Base-by-base conservation (phyloP, 495 filamentous ascomycete species). In the Sporormia fimetaria region DNA sequence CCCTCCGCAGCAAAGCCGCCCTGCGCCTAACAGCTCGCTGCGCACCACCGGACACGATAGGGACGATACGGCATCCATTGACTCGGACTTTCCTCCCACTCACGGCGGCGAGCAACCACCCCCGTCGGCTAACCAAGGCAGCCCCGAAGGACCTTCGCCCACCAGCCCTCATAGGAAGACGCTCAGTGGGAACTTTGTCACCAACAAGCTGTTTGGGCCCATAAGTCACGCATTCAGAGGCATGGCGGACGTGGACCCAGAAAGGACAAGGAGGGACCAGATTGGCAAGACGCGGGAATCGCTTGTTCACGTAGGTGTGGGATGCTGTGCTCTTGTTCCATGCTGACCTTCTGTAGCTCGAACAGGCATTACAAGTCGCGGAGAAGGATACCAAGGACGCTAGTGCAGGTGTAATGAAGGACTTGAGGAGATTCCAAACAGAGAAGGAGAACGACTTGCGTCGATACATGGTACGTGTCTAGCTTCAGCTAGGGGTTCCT, bases 371-470 rank as follows among this genome's bases (percentile, higher is more conserved):
- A 29, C 69, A 78, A 21, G 90, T 85, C 2, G 80, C 84, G 2
- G 81, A 82, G 25, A 79, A 83, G 56, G 90, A 98, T 60, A 88
- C 94, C 43, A 83, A 78, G 56, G 83, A 95, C 52, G 87, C 87
- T 7, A 92, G 84, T 51, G 66, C 71, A 1, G 88, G 85, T 10
- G 81, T 94, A 5, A 57, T 95, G 41, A 78, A 81, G 44, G 90
- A 96, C 60, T 65, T 98, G 33, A 83, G 83, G 68, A 69, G 90
- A 27, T 98, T 96, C 59, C 90, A 96, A 62, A 67, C 67, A 41
- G 84, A 92, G 62, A 95, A 96, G 62, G 92, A 96, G 64, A 83
- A 80, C 30, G 90, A 98, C 66, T 65, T 98, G 44, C 86, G 76
- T 52, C 71, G 82, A 29, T 94, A 95, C 58, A 95, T 98, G 88